Evolutionary conservation across 1,284 basidiomycete species (phyloP), one percentile per base, ranked within the genome.

Genomic region (Exobasidium cylindrosporum): DNA sequence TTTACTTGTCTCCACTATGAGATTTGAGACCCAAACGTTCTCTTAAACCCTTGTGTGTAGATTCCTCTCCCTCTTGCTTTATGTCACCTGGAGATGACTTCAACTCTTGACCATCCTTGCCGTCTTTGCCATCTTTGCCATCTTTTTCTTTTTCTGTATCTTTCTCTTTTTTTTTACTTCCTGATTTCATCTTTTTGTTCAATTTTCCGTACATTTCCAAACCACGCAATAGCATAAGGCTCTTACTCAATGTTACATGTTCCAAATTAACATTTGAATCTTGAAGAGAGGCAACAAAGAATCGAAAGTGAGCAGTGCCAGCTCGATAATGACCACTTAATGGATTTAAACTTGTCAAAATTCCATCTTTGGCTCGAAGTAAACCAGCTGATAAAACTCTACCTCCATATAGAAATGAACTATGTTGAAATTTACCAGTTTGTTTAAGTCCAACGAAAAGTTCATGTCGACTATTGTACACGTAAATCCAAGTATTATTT

Each of bases 351-450:
- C 62, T 65, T 45, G 68, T 70, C 3, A 76, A 57, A 1, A 57
- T 58, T 13, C 73, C 73, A 24, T 76, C 60, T 50, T 70, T 62
- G 17, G 66, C 70, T 46, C 67, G 68, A 55, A 76, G 58, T 44
- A 74, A 44, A 13, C 73, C 73, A 0, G 72, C 73, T 0, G 70
- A 70, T 29, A 76, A 67, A 4, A 76, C 73, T 1, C 72, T 52
- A 2, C 71, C 68, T 13, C 73, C 73, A 31, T 68, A 72, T 26
- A 76, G 63, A 68, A 76, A 76, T 31, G 62, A 65, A 3, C 68
- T 70, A 50, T 76, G 73, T 45, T 76, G 73, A 30, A 76, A 76
- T 35, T 70, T 73, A 44, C 73, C 73, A 14, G 70, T 74, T 58
- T 69, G 65, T 59, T 76, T 76, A 47, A 74, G 60, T 30, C 73